Conservation (phyloP, 2,329 filamentous ascomycete species). For the Metarhizium rileyi region DNA sequence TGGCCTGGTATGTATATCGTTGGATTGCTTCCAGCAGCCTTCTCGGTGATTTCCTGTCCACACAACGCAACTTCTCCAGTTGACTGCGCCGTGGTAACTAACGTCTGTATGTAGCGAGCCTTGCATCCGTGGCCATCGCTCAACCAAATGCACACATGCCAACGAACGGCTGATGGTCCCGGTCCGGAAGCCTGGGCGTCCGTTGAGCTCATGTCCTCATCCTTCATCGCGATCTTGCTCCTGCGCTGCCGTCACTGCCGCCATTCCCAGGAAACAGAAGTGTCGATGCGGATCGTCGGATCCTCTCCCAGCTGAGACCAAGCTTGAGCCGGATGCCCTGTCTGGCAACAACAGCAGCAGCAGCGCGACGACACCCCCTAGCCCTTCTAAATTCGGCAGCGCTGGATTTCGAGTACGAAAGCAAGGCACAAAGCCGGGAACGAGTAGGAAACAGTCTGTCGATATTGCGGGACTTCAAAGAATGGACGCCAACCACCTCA, state of each 20-base stretch:
- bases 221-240: slow-evolving; percentile 50
- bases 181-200: slow-evolving; percentile 62
- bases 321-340: slow-evolving; percentile 17
- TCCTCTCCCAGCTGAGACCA: slow-evolving; percentile 11
- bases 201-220: slow-evolving; percentile 60
- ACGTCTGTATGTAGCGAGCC: slow-evolving; percentile 44
- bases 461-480: slow-evolving; percentile 38
- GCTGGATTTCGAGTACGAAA: slow-evolving; percentile 38
- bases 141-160: slow-evolving; percentile 62
- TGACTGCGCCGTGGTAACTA: background rate
- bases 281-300: slow-evolving; percentile 39
- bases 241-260: slow-evolving; percentile 54
- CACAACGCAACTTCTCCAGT: background rate
- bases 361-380: slow-evolving; percentile 18
- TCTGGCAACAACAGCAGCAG: slow-evolving; percentile 12
- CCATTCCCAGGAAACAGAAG: slow-evolving; percentile 48
- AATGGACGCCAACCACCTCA: slow-evolving; percentile 44
- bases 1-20: slow-evolving; percentile 54
- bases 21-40: background rate
- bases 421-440: slow-evolving; percentile 22
- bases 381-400: slow-evolving; percentile 20
- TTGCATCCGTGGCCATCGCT: slow-evolving; percentile 67
- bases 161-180: slow-evolving; percentile 59
- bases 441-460: slow-evolving; percentile 37
- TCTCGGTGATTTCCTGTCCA: background rate